A percentile compares a stretch with the other conserved stretches of the same genome.
These are phyloP conservation scores for Penicillium atrosanguineum DNA, from an alignment of 495 filamentous ascomycete genomes.

Conservation along the genomic window DNA sequence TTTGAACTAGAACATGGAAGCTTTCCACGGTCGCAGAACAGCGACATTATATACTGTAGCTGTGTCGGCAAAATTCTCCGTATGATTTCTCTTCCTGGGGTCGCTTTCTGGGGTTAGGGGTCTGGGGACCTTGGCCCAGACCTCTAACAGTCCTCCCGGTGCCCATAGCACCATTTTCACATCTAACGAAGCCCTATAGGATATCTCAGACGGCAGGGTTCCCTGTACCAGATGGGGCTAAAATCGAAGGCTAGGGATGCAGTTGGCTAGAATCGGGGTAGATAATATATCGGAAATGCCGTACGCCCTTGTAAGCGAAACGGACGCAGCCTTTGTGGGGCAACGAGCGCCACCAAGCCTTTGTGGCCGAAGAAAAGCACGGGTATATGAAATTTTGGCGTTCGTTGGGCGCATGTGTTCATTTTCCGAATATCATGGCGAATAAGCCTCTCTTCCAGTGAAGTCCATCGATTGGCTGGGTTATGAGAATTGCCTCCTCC, in stretches of 20 bases:
- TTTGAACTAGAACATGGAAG: background rate
- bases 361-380: slow-evolving; percentile 15
- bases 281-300: background rate
- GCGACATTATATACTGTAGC: slow-evolving; percentile 12
- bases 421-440: background rate
- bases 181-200: slow-evolving; percentile 4
- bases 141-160: background rate
- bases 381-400: slow-evolving; percentile 7
- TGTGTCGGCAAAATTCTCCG: background rate
- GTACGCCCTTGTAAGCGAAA: background rate
- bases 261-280: slow-evolving; percentile 12
- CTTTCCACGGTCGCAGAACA: background rate
- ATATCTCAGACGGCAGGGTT: slow-evolving; percentile 3
- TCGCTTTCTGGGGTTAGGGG: background rate
- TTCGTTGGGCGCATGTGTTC: background rate
- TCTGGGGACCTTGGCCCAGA: slow-evolving; percentile 3
- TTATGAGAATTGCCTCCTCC: too few relatives aligned
- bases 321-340: slow-evolving; percentile 1
- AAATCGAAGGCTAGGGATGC: slow-evolving; percentile 10
- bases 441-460: slow-evolving; percentile 9
- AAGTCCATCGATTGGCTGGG: too few relatives aligned
- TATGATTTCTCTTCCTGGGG: slow-evolving; percentile 5
- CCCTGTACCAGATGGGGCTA: slow-evolving; percentile 7
- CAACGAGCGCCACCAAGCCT: slow-evolving; percentile 21
- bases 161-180: slow-evolving; percentile 1